Evolutionary conservation across 148 eudicot species (phyloP).

Genomic region (Oxyria digyna): DNA sequence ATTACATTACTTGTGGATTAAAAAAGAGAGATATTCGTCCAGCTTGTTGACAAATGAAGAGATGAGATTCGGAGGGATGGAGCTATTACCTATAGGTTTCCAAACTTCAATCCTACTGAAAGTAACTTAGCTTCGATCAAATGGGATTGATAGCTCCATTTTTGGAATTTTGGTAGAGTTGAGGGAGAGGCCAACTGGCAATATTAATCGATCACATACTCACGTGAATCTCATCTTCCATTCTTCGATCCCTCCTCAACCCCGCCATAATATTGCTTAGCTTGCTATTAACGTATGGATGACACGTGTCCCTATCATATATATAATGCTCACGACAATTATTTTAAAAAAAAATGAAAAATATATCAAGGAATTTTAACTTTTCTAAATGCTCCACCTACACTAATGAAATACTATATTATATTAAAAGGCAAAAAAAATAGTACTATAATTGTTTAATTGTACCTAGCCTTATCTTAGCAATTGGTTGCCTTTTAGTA

Average conservation of each 20-base stretch:
- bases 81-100: too few relatives aligned
- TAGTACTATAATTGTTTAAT: too few relatives aligned
- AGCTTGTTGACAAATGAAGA: neutral
- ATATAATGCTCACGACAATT: neutral
- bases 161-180: neutral
- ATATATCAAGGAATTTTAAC: constrained; percentile 2
- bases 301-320: constrained; percentile 3
- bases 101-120: neutral
- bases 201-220: neutral
- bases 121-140: neutral
- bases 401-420: neutral
- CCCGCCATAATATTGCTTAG: neutral
- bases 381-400: constrained; percentile 2
- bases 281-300: neutral
- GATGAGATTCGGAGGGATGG: neutral
- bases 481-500: neutral
- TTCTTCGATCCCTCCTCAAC: too few relatives aligned
- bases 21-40: too few relatives aligned
- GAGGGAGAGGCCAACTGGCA: neutral
- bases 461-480: constrained; percentile 1
- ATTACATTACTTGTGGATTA: too few relatives aligned
- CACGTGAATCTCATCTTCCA: neutral
- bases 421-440: neutral
- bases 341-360: neutral
- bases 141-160: neutral